Evolutionary conservation across 2,329 filamentous ascomycete species (phyloP).

Genomic region (Nemania sp.): DNA sequence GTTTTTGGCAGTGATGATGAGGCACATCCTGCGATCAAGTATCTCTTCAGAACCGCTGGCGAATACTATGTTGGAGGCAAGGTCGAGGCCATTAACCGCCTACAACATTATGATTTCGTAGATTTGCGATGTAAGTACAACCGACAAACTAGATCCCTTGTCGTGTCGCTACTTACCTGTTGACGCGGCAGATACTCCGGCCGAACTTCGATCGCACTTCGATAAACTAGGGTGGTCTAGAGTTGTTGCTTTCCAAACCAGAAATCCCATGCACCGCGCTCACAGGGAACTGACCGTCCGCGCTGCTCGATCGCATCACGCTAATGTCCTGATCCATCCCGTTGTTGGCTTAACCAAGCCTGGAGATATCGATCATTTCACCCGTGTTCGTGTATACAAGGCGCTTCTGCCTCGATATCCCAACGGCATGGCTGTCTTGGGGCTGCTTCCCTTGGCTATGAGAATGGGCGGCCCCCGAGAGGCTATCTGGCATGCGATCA

Average conservation of each 20-base stretch:
- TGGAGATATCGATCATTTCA: slow-evolving; percentile 99
- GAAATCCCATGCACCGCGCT: slow-evolving; percentile 99
- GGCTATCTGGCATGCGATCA: slow-evolving; percentile 99
- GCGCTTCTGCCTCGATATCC: slow-evolving; percentile 94
- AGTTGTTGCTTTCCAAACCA: slow-evolving; percentile 98
- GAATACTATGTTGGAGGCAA: slow-evolving; percentile 96
- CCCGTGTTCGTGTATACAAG: slow-evolving; percentile 97
- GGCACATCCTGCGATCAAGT: slow-evolving; percentile 89
- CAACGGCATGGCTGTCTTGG: slow-evolving; percentile 97
- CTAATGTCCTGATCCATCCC: slow-evolving; percentile 98
- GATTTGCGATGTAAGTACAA: slow-evolving; percentile 79
- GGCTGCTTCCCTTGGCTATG: slow-evolving; percentile 95
- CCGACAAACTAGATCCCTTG: neutral
- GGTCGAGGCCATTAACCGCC: slow-evolving; percentile 90
- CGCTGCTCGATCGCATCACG: slow-evolving; percentile 91
- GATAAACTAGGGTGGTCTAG: slow-evolving; percentile 99
- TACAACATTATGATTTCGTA: slow-evolving; percentile 99
- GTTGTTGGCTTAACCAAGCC: slow-evolving; percentile 98
- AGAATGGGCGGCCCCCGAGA: slow-evolving; percentile 98
- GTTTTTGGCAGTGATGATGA: slow-evolving; percentile 92
- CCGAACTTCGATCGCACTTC: slow-evolving; percentile 93
- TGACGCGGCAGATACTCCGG: slow-evolving; percentile 71
- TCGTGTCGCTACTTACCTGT: slow-evolving; percentile 24
- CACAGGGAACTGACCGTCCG: slow-evolving; percentile 97
- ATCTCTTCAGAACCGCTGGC: slow-evolving; percentile 78